phyloP scores from a whole-genome alignment of 163 green algal species.

The Coccomyxa subellipsoidea region DNA sequence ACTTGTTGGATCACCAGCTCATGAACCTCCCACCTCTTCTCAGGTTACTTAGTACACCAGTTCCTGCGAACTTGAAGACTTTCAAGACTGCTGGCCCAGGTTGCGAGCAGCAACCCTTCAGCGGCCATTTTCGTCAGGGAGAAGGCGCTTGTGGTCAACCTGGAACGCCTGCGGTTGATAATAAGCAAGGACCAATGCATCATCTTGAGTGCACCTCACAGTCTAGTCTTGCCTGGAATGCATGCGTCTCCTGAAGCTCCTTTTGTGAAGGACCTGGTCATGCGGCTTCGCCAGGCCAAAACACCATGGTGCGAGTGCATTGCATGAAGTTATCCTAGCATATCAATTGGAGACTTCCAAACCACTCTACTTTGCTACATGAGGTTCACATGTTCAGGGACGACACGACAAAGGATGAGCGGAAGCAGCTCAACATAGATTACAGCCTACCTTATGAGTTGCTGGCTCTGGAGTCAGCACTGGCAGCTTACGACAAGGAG shows the following conservation, averaged over 20 bases:
- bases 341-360: too few species aligned
- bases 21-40: background rate
- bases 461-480: conserved; percentile 53
- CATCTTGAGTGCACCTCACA: background rate
- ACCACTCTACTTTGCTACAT: too few species aligned
- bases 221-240: background rate
- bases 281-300: conserved; percentile 11
- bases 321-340: background rate
- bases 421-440: background rate
- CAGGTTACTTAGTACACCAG: background rate
- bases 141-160: conserved; percentile 61
- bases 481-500: conserved; percentile 33
- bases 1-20: too few species aligned
- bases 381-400: too few species aligned
- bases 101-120: conserved; percentile 42
- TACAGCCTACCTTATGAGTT: conserved; percentile 57
- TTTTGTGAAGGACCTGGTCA: conserved; percentile 16
- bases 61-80: background rate
- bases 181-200: conserved; percentile 44
- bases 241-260: background rate
- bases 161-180: conserved; percentile 60
- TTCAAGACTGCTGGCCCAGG: conserved; percentile 8
- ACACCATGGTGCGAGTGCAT: conserved; percentile 10
- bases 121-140: conserved; percentile 48
- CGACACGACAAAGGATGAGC: background rate